phyloP scores from a whole-genome alignment of 163 green algal genomes.

The Chloromonas sp. region DNA sequence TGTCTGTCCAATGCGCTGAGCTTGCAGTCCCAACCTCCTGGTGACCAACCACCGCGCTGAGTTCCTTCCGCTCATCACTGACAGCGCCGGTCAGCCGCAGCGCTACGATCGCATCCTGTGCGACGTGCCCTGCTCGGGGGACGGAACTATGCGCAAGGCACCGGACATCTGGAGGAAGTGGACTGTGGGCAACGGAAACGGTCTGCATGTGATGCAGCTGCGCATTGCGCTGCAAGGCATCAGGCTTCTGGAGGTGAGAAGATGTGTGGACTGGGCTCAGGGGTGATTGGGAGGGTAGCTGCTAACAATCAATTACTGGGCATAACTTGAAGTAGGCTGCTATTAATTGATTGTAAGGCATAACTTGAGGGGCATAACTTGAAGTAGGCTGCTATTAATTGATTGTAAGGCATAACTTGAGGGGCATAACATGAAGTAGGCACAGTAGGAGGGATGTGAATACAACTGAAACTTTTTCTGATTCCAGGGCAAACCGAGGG shows the following conservation, averaged over 20 bases:
- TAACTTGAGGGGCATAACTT: no score
- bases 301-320: no score
- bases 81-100: conserved; percentile 20
- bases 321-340: no score
- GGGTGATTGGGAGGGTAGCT: no score
- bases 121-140: conserved; percentile 93
- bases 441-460: no score
- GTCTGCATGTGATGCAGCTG: conserved; percentile 88
- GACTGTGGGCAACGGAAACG: conserved; percentile 64
- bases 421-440: no score
- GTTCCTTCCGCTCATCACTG: conserved; percentile 8
- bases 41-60: conserved; percentile 89
- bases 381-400: no score
- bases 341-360: no score
- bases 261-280: neutral
- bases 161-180: conserved; percentile 94
- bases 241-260: conserved; percentile 63
- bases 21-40: conserved; percentile 76
- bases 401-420: no score
- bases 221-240: conserved; percentile 75
- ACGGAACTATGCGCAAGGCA: conserved; percentile 95
- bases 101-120: conserved; percentile 92
- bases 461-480: no score
- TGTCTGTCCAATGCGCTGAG: no score
- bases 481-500: no score